A percentile compares a stretch with the other conserved stretches of the same genome.
These are phyloP conservation scores for Calycina marina DNA, from an alignment of 2,329 filamentous ascomycete species.

Conservation along the genomic window DNA sequence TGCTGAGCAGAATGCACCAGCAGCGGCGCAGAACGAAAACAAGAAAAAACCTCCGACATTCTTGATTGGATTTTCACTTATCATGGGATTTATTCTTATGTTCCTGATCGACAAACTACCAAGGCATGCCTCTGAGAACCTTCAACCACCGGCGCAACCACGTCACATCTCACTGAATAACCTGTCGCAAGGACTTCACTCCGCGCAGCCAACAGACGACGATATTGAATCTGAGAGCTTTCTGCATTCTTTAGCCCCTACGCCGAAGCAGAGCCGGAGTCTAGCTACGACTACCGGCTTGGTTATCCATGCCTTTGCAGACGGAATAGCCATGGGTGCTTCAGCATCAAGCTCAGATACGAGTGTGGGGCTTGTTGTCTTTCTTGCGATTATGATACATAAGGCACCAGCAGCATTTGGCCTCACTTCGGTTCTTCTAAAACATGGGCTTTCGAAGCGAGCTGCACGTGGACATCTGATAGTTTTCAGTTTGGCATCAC, in stretches of 20 bases:
- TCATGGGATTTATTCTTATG: constrained; percentile 89
- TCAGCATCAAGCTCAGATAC: constrained; percentile 62
- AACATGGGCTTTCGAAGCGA: constrained; percentile 80
- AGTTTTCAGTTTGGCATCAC: constrained; percentile 83
- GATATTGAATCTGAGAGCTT: constrained; percentile 45
- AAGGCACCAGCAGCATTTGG: constrained; percentile 95
- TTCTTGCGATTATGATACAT: constrained; percentile 92
- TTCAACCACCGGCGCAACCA: constrained; percentile 50
- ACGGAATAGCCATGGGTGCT: constrained; percentile 90
- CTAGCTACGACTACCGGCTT: constrained; percentile 82
- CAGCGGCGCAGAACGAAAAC: too few relatives aligned
- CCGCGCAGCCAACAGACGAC: constrained; percentile 25
- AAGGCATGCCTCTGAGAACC: constrained; percentile 50
- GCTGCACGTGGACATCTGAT: constrained; percentile 72
- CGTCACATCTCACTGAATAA: constrained; percentile 84
- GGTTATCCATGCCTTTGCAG: constrained; percentile 90
- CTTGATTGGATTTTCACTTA: constrained; percentile 76
- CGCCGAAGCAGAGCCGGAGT: constrained; percentile 43
- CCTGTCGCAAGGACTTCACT: constrained; percentile 39
- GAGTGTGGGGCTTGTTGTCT: constrained; percentile 78
- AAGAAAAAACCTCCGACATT: constrained; percentile 46
- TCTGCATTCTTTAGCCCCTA: constrained; percentile 40
- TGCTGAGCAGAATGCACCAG: constrained; percentile 25
- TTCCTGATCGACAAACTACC: constrained; percentile 85
- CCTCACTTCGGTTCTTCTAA: constrained; percentile 75